Conservation (phyloP, 1,139 yeast genomes). For the Pichia sp. region DNA sequence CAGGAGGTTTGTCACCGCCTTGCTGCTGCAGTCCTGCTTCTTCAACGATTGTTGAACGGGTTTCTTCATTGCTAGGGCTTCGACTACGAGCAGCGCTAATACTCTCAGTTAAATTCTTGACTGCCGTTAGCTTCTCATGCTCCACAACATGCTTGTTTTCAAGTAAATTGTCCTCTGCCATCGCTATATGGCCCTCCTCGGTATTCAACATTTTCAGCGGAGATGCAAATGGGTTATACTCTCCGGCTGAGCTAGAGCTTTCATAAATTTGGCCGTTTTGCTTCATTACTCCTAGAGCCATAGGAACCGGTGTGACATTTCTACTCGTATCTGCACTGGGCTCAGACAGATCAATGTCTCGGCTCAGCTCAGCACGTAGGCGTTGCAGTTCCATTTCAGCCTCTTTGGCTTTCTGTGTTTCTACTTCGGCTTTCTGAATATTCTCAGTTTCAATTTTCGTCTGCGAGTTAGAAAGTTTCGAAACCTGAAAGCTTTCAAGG, state of each 20-base stretch:
- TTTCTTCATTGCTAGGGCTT: neutral
- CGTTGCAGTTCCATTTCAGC: neutral
- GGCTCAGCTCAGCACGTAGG: neutral
- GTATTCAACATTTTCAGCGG: neutral
- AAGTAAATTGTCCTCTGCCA: neutral
- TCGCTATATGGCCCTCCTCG: neutral
- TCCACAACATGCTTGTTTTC: neutral
- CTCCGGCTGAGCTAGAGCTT: neutral
- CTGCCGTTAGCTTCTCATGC: neutral
- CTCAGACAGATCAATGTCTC: neutral
- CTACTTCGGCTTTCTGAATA: neutral
- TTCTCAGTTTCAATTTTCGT: neutral
- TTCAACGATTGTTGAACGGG: neutral
- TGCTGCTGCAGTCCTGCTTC: neutral
- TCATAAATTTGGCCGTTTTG: neutral
- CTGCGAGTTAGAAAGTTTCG: neutral
- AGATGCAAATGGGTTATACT: neutral
- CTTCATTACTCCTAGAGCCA: neutral
- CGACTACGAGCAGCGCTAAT: neutral
- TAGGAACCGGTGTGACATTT: neutral
- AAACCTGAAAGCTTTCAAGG: constrained; percentile 3
- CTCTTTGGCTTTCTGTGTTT: neutral
- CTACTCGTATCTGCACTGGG: neutral
- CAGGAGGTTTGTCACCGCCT: neutral
- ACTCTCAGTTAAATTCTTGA: neutral